These are phyloP conservation scores for Sistotremastrum niveocremeum DNA, from an alignment of 768 basidiomycete species.

Conservation along the genomic window DNA sequence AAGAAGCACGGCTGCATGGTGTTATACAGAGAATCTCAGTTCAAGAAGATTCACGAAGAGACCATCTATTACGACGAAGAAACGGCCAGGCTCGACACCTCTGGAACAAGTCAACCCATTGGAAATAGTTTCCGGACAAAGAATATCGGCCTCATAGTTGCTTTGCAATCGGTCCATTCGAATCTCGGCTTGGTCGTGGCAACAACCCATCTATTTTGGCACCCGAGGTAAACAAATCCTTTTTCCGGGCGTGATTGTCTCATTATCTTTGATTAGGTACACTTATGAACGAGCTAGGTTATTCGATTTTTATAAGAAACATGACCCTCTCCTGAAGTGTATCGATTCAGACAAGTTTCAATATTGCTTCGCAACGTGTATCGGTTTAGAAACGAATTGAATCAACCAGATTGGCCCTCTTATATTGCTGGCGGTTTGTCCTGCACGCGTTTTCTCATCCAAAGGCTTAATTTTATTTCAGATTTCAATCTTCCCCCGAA, in stretches of 20 bases:
- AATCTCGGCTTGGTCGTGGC: constrained; percentile 50
- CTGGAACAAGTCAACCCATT: constrained; percentile 19
- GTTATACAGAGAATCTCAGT: constrained; percentile 46
- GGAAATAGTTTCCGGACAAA: constrained; percentile 58
- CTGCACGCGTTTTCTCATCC: not conserved
- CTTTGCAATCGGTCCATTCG: constrained; percentile 34
- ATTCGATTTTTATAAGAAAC: not conserved
- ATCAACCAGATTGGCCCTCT: constrained; percentile 52
- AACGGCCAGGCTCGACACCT: constrained; percentile 29
- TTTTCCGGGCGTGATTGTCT: not conserved
- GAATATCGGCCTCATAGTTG: constrained; percentile 71
- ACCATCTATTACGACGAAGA: constrained; percentile 60
- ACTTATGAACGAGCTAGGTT: constrained; percentile 76
- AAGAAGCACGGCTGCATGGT: constrained; percentile 86
- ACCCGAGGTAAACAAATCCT: constrained; percentile 45
- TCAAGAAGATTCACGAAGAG: constrained; percentile 30
- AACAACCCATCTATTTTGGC: constrained; percentile 95
- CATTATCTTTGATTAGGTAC: constrained; percentile 28
- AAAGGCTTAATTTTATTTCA: constrained; percentile 15
- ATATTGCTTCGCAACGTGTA: constrained; percentile 56
- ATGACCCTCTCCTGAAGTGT: constrained; percentile 3
- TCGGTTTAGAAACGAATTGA: constrained; percentile 36
- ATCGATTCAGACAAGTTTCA: constrained; percentile 48
- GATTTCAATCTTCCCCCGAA: constrained; percentile 86
- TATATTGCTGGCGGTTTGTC: constrained; percentile 69